phyloP scores from a whole-genome alignment of 176 grass and related monocot genomes.

The Aegilops speltoides region DNA sequence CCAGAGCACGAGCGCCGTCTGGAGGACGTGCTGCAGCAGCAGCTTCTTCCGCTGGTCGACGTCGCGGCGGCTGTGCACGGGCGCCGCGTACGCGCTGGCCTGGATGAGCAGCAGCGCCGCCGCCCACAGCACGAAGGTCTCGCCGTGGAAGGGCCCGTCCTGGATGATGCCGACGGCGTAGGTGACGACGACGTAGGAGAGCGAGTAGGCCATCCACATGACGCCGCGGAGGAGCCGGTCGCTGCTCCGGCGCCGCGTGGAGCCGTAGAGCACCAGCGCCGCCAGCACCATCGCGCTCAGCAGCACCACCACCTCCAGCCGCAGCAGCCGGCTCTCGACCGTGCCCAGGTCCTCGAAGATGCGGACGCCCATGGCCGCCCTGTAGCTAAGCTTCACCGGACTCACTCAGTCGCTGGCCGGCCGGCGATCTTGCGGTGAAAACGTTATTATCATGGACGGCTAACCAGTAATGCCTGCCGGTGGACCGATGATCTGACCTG shows the following conservation, averaged over 20 bases:
- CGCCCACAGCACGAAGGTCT: conserved; percentile 61
- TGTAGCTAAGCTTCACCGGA: background rate
- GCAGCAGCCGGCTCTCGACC: conserved; percentile 37
- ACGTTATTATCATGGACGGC: background rate
- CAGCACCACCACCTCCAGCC: conserved; percentile 49
- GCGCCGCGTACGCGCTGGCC: conserved; percentile 40
- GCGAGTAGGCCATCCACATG: conserved; percentile 57
- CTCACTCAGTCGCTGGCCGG: background rate
- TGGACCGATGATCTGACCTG: background rate
- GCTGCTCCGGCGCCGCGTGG: conserved; percentile 30
- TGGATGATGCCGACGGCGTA: conserved; percentile 61
- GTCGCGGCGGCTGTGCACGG: conserved; percentile 51
- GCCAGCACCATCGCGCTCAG: conserved; percentile 51
- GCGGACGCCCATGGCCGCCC: background rate
- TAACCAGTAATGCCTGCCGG: background rate
- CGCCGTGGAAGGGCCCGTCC: conserved; percentile 49
- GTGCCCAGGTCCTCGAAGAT: conserved; percentile 31
- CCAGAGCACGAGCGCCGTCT: conserved; percentile 45
- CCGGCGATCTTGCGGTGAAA: background rate
- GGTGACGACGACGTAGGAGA: conserved; percentile 57
- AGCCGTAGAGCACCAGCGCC: conserved; percentile 43
- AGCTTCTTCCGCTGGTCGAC: conserved; percentile 54
- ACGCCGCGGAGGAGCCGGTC: conserved; percentile 44
- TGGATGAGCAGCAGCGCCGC: conserved; percentile 47
- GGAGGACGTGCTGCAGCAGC: conserved; percentile 55